phyloP scores from a whole-genome alignment of 768 basidiomycete genomes.

The Amanita rubescens region DNA sequence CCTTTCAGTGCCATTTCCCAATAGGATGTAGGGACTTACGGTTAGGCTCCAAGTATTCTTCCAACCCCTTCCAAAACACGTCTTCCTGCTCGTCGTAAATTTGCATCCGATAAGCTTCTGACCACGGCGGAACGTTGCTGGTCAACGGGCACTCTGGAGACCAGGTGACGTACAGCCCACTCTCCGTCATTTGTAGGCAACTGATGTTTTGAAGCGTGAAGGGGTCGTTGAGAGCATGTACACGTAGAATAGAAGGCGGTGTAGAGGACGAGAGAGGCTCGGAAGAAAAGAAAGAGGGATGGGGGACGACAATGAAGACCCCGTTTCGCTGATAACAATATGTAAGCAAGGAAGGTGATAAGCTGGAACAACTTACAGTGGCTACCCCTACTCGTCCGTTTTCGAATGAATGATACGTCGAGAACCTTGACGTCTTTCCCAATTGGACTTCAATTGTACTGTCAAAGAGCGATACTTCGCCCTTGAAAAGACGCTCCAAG shows the following conservation, averaged over 20 bases:
- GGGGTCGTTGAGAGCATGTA: conserved; percentile 17
- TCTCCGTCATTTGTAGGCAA: conserved; percentile 50
- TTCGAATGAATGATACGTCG: conserved; percentile 44
- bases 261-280: conserved; percentile 14
- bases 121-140: neutral
- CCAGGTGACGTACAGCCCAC: conserved; percentile 45
- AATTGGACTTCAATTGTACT: conserved; percentile 34
- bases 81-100: neutral
- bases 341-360: neutral
- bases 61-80: conserved; percentile 1
- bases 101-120: neutral
- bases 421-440: conserved; percentile 21
- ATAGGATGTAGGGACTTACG: neutral
- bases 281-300: conserved; percentile 9
- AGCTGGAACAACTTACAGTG: conserved; percentile 29
- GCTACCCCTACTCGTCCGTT: conserved; percentile 37
- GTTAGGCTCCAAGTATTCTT: neutral
- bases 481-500: conserved; percentile 30
- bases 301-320: conserved; percentile 24
- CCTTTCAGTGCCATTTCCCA: neutral
- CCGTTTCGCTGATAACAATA: conserved; percentile 20
- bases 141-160: conserved; percentile 11
- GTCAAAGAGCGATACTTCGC: conserved; percentile 22
- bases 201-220: conserved; percentile 26
- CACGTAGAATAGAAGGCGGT: conserved; percentile 20